Conservation (phyloP, 441 rosid species). For the Viola pubescens region DNA sequence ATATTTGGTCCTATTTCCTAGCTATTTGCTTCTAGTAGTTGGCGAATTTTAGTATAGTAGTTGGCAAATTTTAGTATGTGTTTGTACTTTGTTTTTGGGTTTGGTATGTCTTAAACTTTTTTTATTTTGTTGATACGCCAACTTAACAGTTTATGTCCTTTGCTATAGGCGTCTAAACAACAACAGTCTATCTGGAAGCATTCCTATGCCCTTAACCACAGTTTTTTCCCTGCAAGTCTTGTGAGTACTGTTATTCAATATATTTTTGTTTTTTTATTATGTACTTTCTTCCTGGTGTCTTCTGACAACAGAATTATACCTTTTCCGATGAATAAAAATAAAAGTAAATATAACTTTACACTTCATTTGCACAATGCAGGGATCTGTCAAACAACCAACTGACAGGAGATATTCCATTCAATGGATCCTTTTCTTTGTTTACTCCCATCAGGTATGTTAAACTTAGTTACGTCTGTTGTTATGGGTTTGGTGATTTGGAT, state of each 20-base stretch:
- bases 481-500: slow-evolving; percentile 8
- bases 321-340: slow-evolving; percentile 1
- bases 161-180: slow-evolving; percentile 78
- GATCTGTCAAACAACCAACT: slow-evolving; percentile 73
- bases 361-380: slow-evolving; percentile 31
- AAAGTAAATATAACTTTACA: no score
- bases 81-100: not conserved
- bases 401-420: slow-evolving; percentile 54
- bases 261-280: not conserved
- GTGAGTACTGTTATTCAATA: slow-evolving; percentile 43
- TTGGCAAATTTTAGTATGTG: not conserved
- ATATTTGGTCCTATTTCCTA: not conserved
- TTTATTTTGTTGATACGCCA: not conserved
- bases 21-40: not conserved
- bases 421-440: slow-evolving; percentile 79
- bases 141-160: slow-evolving; percentile 19
- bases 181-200: slow-evolving; percentile 54
- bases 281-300: not conserved
- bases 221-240: slow-evolving; percentile 66
- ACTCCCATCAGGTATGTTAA: slow-evolving; percentile 62
- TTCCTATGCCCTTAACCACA: slow-evolving; percentile 56
- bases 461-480: slow-evolving; percentile 7
- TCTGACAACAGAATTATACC: not conserved
- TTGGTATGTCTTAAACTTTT: not conserved
- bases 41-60: not conserved